Conservation (phyloP, 2,329 filamentous ascomycete species). For the Epichloe brachyelytri region DNA sequence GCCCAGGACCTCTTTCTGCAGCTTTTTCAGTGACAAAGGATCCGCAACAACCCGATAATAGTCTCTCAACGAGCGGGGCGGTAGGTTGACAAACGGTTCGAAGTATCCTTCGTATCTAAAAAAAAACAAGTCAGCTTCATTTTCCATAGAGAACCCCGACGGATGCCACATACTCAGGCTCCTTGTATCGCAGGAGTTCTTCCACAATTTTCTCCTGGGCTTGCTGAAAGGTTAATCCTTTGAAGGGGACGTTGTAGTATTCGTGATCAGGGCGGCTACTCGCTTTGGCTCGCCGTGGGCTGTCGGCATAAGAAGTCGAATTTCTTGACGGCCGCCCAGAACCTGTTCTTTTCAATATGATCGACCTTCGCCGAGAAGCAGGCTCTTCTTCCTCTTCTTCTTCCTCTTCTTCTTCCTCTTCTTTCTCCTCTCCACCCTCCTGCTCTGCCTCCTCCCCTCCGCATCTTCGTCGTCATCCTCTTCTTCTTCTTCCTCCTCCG, state of each 20-base stretch:
- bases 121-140: slow-evolving; percentile 17
- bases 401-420: slow-evolving; percentile 18
- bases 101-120: slow-evolving; percentile 55
- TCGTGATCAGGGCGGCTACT: slow-evolving; percentile 36
- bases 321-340: slow-evolving; percentile 21
- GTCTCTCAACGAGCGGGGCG: slow-evolving; percentile 62
- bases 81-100: slow-evolving; percentile 65
- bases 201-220: slow-evolving; percentile 77
- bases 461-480: slow-evolving; percentile 17
- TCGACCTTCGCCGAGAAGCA: slow-evolving; percentile 23
- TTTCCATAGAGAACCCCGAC: neutral
- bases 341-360: slow-evolving; percentile 26
- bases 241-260: slow-evolving; percentile 47
- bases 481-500: slow-evolving; percentile 16
- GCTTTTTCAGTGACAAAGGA: slow-evolving; percentile 63
- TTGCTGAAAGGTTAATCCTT: slow-evolving; percentile 65
- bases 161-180: slow-evolving; percentile 42
- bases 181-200: slow-evolving; percentile 56
- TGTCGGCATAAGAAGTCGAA: slow-evolving; percentile 17
- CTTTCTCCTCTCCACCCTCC: slow-evolving; percentile 16
- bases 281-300: slow-evolving; percentile 22
- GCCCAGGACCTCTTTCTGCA: slow-evolving; percentile 67
- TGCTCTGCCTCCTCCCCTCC: slow-evolving; percentile 9
- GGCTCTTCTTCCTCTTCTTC: slow-evolving; percentile 20
- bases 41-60: slow-evolving; percentile 78